Conservation (phyloP, 352 stramenopile genomes). For the Globisporangium uncinulatum region DNA sequence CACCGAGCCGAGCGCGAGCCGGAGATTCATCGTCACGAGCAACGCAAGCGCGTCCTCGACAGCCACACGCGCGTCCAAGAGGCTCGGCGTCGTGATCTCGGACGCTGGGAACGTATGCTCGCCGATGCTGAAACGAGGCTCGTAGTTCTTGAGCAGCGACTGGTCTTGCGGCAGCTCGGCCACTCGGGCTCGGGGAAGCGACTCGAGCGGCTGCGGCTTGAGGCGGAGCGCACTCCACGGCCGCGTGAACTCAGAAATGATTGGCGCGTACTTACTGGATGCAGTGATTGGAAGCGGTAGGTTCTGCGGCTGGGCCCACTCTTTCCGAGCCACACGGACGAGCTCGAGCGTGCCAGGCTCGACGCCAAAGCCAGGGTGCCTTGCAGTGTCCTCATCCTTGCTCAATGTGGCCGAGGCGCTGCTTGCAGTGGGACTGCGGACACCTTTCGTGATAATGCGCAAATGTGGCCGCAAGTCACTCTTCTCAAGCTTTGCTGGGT, state of each 20-base stretch:
- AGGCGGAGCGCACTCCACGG: conserved; percentile 29
- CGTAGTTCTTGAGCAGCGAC: conserved; percentile 59
- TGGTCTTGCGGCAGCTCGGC: conserved; percentile 16
- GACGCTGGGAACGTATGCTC: conserved; percentile 46
- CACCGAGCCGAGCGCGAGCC: conserved; percentile 52
- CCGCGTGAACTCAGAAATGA: conserved; percentile 34
- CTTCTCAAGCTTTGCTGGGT: background rate
- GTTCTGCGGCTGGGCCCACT: conserved; percentile 2
- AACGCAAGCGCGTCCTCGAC: conserved; percentile 46
- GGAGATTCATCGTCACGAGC: conserved; percentile 32
- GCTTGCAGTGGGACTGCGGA: background rate
- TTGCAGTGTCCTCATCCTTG: background rate
- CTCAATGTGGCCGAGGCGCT: background rate
- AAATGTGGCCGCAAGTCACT: background rate
- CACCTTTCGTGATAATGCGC: background rate
- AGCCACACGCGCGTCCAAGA: conserved; percentile 40
- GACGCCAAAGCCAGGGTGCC: conserved; percentile 12
- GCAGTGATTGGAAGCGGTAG: conserved; percentile 21
- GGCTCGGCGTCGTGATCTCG: conserved; percentile 25
- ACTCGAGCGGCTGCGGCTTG: background rate
- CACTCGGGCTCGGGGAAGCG: background rate
- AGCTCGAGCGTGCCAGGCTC: conserved; percentile 15
- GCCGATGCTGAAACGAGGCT: conserved; percentile 33
- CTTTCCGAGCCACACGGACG: conserved; percentile 4
- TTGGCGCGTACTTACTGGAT: conserved; percentile 15